Base-by-base conservation (phyloP, 2,329 filamentous ascomycete species). In the Xylariaceae sp. region DNA sequence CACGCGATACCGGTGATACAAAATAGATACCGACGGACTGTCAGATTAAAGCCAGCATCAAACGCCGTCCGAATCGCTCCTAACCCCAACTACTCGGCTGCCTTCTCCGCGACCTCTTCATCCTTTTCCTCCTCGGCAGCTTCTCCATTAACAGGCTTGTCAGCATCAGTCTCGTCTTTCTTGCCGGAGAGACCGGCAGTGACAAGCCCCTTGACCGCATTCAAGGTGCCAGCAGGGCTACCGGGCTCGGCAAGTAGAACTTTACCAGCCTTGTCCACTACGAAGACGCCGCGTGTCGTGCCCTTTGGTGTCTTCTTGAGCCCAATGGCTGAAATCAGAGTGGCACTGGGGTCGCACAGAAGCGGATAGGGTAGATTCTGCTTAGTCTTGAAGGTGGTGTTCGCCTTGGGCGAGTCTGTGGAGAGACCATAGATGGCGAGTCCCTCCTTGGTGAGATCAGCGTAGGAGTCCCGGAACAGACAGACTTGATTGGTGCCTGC, bases 401-500 rank as follows among this genome's bases (percentile, higher is more conserved):
- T 99, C 65, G 90, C 84, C 74, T 94, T 95, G 65, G 90, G 85
- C 45, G 85, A 88, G 75, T 97, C 94, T 63, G 83, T 83, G 58
- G 89, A 95, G 47, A 99, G 84, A 52, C 94, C 94, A 70, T 89
- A 97, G 74, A 99, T 90, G 68, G 85, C 80, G 56, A 95, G 83
- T 8, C 92, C 92, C 51, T 83, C 87, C 26, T 84, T 80, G 10
- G 87, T 92, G 51, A 97, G 80, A 47, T 85, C 76, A 44, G 79
- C 75, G 74, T 95, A 89, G 21, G 84, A 80, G 78, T 97, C 92
- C 67, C 94, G 87, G 80, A 99, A 97, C 63, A 92, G 78, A 74
- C 92, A 96, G 58, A 81, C 94, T 79, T 99, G 94, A 55, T 80
- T 94, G 53, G 91, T 97, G 79, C 92, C 92, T 96, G 43, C 36